phyloP scores from a whole-genome alignment of 1,284 basidiomycete species.

The Bjerkandera adusta region DNA sequence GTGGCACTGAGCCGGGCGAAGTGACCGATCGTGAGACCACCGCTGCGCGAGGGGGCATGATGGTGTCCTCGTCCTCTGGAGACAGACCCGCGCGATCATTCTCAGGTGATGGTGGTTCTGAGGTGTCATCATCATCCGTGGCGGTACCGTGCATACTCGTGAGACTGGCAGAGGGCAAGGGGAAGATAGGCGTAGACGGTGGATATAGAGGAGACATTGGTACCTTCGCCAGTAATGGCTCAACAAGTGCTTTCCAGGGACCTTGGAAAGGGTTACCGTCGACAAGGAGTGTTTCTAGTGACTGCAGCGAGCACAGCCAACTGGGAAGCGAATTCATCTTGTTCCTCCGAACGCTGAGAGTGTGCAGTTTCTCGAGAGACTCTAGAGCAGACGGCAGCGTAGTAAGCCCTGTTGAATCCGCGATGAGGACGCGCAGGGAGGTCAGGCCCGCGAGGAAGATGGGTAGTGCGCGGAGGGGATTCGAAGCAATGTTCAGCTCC shows the following conservation, averaged over 20 bases:
- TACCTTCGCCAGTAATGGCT: slow-evolving; percentile 67
- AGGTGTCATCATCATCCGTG: slow-evolving; percentile 54
- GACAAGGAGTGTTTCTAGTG: slow-evolving; percentile 83
- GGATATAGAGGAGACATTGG: slow-evolving; percentile 64
- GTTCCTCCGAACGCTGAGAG: slow-evolving; percentile 86
- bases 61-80: slow-evolving; percentile 67
- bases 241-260: slow-evolving; percentile 87
- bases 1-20: slow-evolving; percentile 26
- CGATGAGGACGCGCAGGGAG: slow-evolving; percentile 84
- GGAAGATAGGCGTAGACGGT: slow-evolving; percentile 61
- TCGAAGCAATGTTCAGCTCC: slow-evolving; percentile 92
- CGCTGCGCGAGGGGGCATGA: slow-evolving; percentile 58
- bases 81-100: slow-evolving; percentile 19
- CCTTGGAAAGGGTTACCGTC: slow-evolving; percentile 94
- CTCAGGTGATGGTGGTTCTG: slow-evolving; percentile 37
- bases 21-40: slow-evolving; percentile 49
- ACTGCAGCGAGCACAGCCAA: slow-evolving; percentile 86
- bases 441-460: slow-evolving; percentile 76
- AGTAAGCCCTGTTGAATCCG: slow-evolving; percentile 82
- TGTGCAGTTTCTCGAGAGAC: slow-evolving; percentile 75
- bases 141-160: slow-evolving; percentile 35
- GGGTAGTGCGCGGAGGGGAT: slow-evolving; percentile 84
- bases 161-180: slow-evolving; percentile 45
- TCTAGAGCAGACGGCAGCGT: slow-evolving; percentile 71
- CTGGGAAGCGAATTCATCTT: slow-evolving; percentile 87